Base-by-base conservation (phyloP, 495 filamentous ascomycete genomes). In the Patellaria atrata region DNA sequence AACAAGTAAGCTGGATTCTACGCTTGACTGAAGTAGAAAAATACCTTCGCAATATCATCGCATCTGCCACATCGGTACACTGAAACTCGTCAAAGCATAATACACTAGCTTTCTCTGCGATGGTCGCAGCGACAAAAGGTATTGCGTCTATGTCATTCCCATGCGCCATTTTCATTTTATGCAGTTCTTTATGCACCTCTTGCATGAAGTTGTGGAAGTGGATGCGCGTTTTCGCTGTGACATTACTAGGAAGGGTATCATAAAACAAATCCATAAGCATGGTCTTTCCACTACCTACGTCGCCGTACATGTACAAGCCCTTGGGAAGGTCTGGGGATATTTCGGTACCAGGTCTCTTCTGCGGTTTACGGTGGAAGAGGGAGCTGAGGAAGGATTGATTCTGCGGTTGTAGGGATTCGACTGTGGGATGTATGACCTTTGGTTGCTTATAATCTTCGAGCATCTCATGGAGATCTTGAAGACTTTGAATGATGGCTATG, bases 141-240 rank as follows among this genome's bases (percentile, higher is more conserved):
- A 97, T 65, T 23, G 75, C 84, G 57, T 97, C 89, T 24, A 94
- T 67, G 54, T 97, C 84, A 49, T 76, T 82, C 4, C 89, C 91
- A 55, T 91, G 70, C 47, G 73, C 55, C 65, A 86, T 78, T 65
- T 93, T 94, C 52, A 92, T 76, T 45, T 71, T 68, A 59, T 97
- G 89, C 50, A 94, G 62, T 22, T 86, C 70, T 54, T 78, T 82
- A 68, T 97, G 89, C 40, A 96, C 82, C 58, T 92, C 82, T 59
- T 97, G 89, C 87, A 97, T 97, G 65, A 96, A 97, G 56, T 91
- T 92, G 62, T 96, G 84, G 60, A 97, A 97, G 62, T 97, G 89
- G 45, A 96, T 93, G 11, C 89, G 70, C n/a, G 79, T 91, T 64
- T 92, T 94, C 25, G 73, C 70, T 37, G 60, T 68, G 42, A 97